Evolutionary conservation across 169 alveolate genomes (phyloP), one percentile per base, ranked within the genome.

Genomic region (Eimeria tenella): DNA sequence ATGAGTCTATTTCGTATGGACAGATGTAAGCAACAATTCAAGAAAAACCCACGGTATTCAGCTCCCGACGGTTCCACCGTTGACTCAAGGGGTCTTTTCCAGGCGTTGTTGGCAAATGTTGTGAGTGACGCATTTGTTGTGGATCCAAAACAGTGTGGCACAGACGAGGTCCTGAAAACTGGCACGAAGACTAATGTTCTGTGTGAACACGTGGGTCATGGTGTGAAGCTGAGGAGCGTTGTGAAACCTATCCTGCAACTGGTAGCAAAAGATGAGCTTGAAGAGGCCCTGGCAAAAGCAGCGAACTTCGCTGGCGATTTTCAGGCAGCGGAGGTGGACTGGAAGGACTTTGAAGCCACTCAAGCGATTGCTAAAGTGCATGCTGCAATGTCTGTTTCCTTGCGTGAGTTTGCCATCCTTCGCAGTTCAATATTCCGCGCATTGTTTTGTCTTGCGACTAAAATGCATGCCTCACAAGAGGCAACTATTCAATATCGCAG

Each of bases 31-130:
- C 6, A 11, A 42, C 4, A 13, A 19, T 62, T 83, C n/a, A 83
- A 62, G 77, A 31, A 17, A 5, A 19, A 4, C 11, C 91, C 91
- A 42, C 1, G 21, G 15, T 83, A 83, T 21, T 5, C 10, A 19
- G 71, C 77, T 15, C 91, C 56, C 13, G 77, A 62, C 3, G 91
- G 91, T 19, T 42, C 52, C 49, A 31, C 19, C 17, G 55, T 83
- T 49, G 31, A 9, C 62, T 50, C 91, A 23, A 58, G 50, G 50
- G 79, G 91, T 75, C 91, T 83, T 83, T 83, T 83, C 79, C 91
- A 83, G 91, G 91, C 91, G 1, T 42, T 83, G 63, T 77, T 83
- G 13, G 79, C 91, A 25, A 77, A 83, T 62, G 91, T 70, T 25
- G 15, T 83, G 11, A 58, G 79, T 42, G 55, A 15, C 49, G 77